Evolutionary conservation across 2,329 filamentous ascomycete genomes (phyloP), one percentile per base, ranked within the genome.

Genomic region (Diaporthe sp.): DNA sequence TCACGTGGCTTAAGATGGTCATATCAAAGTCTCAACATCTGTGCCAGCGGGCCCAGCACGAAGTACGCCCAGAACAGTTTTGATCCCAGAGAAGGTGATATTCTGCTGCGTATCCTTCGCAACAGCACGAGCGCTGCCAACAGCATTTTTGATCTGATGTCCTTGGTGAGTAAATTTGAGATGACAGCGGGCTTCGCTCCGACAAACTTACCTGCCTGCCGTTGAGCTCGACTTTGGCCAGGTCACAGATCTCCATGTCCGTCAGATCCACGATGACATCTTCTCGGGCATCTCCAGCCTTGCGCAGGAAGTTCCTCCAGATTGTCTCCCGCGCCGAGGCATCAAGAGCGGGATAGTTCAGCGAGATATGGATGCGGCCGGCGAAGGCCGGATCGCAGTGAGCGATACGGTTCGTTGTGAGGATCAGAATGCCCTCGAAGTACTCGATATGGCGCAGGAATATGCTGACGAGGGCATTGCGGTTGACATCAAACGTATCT

Each of bases 381-480:
- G 42, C 42, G 7, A 45, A 45, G 1, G 42, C 42, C 42, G 42
- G 42, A 7, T 45, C 42, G 42, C 42, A 45, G 42, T 45, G 17
- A 1, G 42, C 17, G 17, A 45, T 22, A 17, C 42, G 42, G 75
- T 84, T 85, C 1, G 82, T 84, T 0, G 83, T 85, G 7, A 85
- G 77, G 77, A 85, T 76, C 0, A 84, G 71, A 22, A 83, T 81
- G 25, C 83, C 84, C 4, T 80, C 76, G 71, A 84, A 85, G 75
- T 83, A 84, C 70, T 84, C 81, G 0, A 83, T 78, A 42, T 78
- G 77, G 58, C 77, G 78, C 3, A 82, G 78, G 76, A 83, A 83
- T 9, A 82, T 50, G 7, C 78, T 76, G 0, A 86, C 84, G 1
- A 87, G 78, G 68, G 82, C 81, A 74, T 87, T 87, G 3, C 84